These are phyloP conservation scores for Neurospora sp. DNA, from an alignment of 495 filamentous ascomycete species.

Conservation along the genomic window DNA sequence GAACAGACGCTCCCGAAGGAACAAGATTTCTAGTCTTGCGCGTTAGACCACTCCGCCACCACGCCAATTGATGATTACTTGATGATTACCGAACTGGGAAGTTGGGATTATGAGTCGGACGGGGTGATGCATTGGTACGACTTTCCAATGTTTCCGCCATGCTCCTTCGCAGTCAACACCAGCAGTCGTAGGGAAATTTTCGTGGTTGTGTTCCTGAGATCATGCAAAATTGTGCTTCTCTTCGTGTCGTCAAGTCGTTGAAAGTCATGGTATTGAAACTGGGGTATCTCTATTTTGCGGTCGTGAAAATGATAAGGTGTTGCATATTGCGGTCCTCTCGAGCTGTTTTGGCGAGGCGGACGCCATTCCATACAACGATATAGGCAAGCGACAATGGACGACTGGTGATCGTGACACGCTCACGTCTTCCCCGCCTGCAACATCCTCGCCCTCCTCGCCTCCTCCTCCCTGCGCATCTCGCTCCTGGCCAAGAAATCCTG, in stretches of 20 bases:
- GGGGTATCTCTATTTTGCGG: neutral
- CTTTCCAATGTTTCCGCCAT: neutral
- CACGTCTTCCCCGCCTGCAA: conserved; percentile 30
- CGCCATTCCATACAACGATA: neutral
- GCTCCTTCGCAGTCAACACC: neutral
- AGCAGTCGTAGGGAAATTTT: neutral
- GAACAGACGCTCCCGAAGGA: neutral
- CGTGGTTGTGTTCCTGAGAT: neutral
- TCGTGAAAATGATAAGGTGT: neutral
- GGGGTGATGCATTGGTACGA: neutral
- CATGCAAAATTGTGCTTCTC: neutral
- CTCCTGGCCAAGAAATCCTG: conserved; percentile 86
- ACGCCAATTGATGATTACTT: neutral
- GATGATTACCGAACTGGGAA: neutral
- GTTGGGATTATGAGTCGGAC: neutral
- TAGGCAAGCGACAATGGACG: neutral
- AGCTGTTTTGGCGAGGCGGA: neutral
- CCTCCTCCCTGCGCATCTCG: conserved; percentile 66
- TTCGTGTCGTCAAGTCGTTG: neutral
- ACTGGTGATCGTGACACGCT: neutral
- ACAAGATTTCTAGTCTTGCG: neutral
- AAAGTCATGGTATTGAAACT: neutral
- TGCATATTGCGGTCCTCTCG: neutral
- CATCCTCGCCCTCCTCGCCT: conserved; percentile 52
- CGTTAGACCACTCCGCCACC: neutral